Evolutionary conservation across 192 early-diverging fungal species (phyloP).

Genomic region (Funneliformis geosporum): DNA sequence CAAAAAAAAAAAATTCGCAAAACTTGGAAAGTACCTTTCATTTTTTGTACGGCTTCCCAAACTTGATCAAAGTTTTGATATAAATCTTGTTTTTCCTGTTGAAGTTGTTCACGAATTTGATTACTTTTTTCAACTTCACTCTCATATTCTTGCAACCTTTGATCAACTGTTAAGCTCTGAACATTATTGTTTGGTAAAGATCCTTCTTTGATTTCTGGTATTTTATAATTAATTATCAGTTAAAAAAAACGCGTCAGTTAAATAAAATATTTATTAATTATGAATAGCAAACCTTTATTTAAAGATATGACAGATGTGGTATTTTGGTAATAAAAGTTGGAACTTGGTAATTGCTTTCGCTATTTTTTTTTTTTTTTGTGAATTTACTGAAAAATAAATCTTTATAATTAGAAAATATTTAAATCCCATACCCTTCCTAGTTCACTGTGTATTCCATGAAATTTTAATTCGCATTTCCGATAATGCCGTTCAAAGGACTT

Average conservation of each 20-base stretch:
- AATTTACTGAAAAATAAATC: not conserved
- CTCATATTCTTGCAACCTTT: constrained; percentile 26
- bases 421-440: constrained; percentile 19
- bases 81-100: constrained; percentile 7
- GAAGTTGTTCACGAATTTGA: constrained; percentile 24
- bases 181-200: not conserved
- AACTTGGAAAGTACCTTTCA: constrained; percentile 24
- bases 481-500: constrained; percentile 31
- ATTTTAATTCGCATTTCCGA: constrained; percentile 31
- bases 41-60: constrained; percentile 31
- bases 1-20: not conserved
- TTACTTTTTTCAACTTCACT: constrained; percentile 1
- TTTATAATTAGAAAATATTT: not conserved
- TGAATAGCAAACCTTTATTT: constrained; percentile 22
- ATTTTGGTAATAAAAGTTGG: constrained; percentile 27
- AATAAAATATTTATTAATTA: constrained; percentile 1
- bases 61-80: constrained; percentile 34
- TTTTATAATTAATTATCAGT: constrained; percentile 9
- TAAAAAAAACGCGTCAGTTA: not conserved
- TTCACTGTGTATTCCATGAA: constrained; percentile 35
- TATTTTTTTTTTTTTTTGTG: not conserved
- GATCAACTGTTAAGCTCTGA: constrained; percentile 23
- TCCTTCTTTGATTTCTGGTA: not conserved
- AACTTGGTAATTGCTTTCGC: constrained; percentile 31
- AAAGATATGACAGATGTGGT: constrained; percentile 25